Conservation (phyloP, 441 rosid species). For the Populus trichocarpa region DNA sequence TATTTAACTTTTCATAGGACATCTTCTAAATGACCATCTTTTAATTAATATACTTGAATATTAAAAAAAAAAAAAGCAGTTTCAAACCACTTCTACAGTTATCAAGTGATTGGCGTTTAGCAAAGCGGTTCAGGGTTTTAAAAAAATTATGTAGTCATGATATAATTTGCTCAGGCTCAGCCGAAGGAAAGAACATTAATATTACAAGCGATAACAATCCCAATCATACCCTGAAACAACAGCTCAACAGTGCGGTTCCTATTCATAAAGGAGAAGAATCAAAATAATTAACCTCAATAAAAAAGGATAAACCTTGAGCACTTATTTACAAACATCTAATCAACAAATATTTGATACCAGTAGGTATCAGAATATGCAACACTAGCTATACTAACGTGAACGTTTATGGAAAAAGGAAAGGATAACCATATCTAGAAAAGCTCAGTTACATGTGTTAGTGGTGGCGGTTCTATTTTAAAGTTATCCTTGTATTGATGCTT, state of each 20-base stretch:
- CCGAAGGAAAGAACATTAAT: too few relatives aligned
- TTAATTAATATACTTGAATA: too few relatives aligned
- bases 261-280: not conserved
- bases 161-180: not conserved
- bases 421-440: not conserved
- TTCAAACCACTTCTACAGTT: not conserved
- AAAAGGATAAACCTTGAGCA: not conserved
- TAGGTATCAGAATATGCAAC: not conserved
- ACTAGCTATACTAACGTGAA: not conserved
- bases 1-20: too few relatives aligned
- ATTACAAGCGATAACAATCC: not conserved
- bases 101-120: not conserved
- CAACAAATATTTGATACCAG: not conserved
- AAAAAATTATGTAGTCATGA: not conserved
- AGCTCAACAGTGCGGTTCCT: not conserved
- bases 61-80: not conserved
- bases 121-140: not conserved
- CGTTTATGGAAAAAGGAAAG: not conserved
- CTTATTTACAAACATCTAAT: not conserved
- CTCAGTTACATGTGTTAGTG: not conserved
- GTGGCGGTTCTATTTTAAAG: conserved; percentile 4
- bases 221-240: not conserved
- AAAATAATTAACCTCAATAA: too few relatives aligned
- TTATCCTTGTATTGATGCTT: not conserved
- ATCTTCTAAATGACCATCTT: too few relatives aligned